Conservation (phyloP, 2,329 filamentous ascomycete genomes). For the Fonsecaea pedrosoi region DNA sequence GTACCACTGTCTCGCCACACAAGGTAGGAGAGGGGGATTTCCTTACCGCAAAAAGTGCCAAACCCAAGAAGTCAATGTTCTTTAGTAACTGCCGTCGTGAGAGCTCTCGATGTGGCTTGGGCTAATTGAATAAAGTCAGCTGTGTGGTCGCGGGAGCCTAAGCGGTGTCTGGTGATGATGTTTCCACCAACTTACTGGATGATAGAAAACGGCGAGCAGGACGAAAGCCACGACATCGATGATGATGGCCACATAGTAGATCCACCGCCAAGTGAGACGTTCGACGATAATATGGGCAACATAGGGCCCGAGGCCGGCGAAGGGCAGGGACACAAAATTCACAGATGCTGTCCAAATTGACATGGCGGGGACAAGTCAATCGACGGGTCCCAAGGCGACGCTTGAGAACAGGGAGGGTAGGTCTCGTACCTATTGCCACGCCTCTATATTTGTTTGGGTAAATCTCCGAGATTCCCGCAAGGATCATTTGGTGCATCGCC, state of each 20-base stretch:
- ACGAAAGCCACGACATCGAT: background rate
- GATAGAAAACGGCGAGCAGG: background rate
- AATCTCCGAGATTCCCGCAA: background rate
- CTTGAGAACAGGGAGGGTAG: background rate
- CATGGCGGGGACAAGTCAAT: background rate
- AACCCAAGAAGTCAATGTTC: background rate
- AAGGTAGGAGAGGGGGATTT: too few relatives aligned
- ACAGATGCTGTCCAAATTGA: background rate
- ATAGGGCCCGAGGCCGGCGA: background rate
- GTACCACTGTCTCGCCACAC: background rate
- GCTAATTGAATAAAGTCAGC: background rate
- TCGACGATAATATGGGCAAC: background rate
- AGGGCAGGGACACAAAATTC: background rate
- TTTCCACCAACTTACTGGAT: background rate
- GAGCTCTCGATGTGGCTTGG: background rate
- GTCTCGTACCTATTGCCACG: background rate
- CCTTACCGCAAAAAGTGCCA: background rate
- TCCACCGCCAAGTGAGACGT: background rate
- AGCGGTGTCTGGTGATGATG: background rate
- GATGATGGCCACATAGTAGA: background rate
- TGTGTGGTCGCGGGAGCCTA: background rate
- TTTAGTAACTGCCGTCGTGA: background rate
- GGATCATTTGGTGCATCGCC: background rate
- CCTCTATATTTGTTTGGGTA: background rate
- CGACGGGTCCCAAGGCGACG: background rate